Evolutionary conservation across 2,329 filamentous ascomycete species (phyloP).

Genomic region (Drechslerella dactyloides): DNA sequence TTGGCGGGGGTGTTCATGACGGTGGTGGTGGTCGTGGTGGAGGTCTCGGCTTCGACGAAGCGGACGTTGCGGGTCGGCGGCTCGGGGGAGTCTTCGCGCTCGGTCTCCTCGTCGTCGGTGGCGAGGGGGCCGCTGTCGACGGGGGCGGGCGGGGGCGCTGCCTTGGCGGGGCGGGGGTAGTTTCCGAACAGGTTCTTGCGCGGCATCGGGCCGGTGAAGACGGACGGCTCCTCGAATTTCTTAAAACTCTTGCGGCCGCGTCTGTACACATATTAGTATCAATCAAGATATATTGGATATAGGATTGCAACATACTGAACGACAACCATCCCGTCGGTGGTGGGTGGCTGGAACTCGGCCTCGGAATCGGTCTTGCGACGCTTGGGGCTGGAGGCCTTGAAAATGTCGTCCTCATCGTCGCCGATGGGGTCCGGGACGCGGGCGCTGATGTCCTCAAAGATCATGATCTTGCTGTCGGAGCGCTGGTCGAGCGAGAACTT

Average conservation of each 20-base stretch:
- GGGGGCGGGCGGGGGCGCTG: slow-evolving; percentile 6
- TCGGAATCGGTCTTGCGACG: slow-evolving; percentile 8
- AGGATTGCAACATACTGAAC: slow-evolving; percentile 33
- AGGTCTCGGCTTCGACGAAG: slow-evolving; percentile 27
- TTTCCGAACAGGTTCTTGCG: slow-evolving; percentile 47
- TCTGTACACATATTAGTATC: slow-evolving; percentile 23
- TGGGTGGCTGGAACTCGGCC: slow-evolving; percentile 16
- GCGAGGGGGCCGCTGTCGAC: slow-evolving; percentile 13
- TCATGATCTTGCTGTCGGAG: slow-evolving; percentile 30
- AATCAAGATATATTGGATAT: not conserved
- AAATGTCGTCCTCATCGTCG: slow-evolving; percentile 37
- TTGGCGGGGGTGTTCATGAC: slow-evolving; percentile 25
- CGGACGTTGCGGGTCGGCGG: slow-evolving; percentile 37
- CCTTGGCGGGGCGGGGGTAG: slow-evolving; percentile 6
- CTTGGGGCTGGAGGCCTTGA: slow-evolving; percentile 27
- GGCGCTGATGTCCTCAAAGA: slow-evolving; percentile 42
- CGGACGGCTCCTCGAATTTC: slow-evolving; percentile 21
- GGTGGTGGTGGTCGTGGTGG: slow-evolving; percentile 1
- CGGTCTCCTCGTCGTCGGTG: slow-evolving; percentile 47
- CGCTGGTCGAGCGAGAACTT: slow-evolving; percentile 46
- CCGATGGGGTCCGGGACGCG: slow-evolving; percentile 35
- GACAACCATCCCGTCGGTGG: slow-evolving; percentile 35
- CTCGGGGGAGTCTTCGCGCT: slow-evolving; percentile 45
- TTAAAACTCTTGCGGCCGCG: slow-evolving; percentile 30
- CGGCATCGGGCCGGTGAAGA: slow-evolving; percentile 31